These are phyloP conservation scores for Trichophyton benhamiae DNA, from an alignment of 2,329 filamentous ascomycete genomes.

Conservation along the genomic window DNA sequence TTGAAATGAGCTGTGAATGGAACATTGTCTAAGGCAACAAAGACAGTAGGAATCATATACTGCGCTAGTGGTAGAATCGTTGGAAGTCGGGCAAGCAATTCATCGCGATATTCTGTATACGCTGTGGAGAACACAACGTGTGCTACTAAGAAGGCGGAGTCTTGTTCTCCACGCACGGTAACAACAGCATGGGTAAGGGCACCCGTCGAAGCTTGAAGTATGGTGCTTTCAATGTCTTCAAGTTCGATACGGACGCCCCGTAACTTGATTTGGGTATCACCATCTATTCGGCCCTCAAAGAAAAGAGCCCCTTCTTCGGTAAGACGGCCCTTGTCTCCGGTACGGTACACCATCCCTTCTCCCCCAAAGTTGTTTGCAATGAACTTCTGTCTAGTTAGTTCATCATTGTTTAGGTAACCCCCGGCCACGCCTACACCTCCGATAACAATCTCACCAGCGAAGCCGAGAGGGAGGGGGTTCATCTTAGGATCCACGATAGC, in stretches of 20 bases:
- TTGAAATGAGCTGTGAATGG: slow-evolving; percentile 8
- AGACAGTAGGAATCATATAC: slow-evolving; percentile 10
- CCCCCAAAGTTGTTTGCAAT: slow-evolving; percentile 12
- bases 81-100: not conserved
- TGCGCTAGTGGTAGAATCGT: slow-evolving; percentile 7
- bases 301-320: slow-evolving; percentile 18
- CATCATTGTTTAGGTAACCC: slow-evolving; percentile 15
- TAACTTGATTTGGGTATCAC: slow-evolving; percentile 22
- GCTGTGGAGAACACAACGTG: slow-evolving; percentile 2
- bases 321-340: slow-evolving; percentile 16
- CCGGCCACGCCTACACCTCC: slow-evolving; percentile 19
- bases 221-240: not conserved
- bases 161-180: not conserved
- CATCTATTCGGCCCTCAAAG: slow-evolving; percentile 20
- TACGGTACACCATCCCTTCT: slow-evolving; percentile 7
- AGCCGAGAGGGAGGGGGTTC: slow-evolving; percentile 28
- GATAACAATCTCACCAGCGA: slow-evolving; percentile 34
- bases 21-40: slow-evolving; percentile 6
- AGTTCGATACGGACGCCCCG: slow-evolving; percentile 19
- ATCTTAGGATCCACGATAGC: slow-evolving; percentile 32
- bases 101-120: not conserved
- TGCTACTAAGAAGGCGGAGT: slow-evolving; percentile 3
- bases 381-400: slow-evolving; percentile 16
- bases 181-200: not conserved
- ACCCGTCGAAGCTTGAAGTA: not conserved